A percentile compares a stretch with the other conserved stretches of the same genome.
phyloP scores from a whole-genome alignment of 169 alveolate species.

The Theileria sp. region DNA sequence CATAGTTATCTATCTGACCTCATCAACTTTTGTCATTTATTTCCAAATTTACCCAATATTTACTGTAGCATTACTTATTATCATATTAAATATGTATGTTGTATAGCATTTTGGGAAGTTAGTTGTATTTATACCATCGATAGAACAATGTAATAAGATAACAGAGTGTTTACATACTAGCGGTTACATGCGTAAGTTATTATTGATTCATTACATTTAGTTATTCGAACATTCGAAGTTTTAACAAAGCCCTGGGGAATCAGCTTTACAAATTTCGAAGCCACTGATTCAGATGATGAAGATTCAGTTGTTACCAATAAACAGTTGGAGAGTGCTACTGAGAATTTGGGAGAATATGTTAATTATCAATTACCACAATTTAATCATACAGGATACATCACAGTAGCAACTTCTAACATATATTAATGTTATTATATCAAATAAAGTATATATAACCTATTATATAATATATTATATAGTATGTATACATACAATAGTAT shows the following conservation, averaged over 20 bases:
- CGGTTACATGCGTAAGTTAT: slow-evolving; percentile 37
- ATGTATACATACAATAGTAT: not conserved
- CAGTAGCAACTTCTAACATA: slow-evolving; percentile 51
- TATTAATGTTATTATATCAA: not conserved
- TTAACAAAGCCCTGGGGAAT: slow-evolving; percentile 84
- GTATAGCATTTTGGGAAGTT: slow-evolving; percentile 74
- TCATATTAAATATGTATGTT: not conserved
- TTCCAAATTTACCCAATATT: too few relatives aligned
- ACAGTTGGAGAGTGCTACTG: not conserved
- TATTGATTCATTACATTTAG: slow-evolving; percentile 29
- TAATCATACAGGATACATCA: slow-evolving; percentile 65
- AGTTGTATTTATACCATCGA: slow-evolving; percentile 86
- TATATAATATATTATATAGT: not conserved
- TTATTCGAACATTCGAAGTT: slow-evolving; percentile 81
- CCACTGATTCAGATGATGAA: not conserved
- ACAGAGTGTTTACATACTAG: slow-evolving; percentile 57
- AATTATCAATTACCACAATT: slow-evolving; percentile 59
- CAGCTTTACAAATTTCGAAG: slow-evolving; percentile 32
- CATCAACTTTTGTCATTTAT: too few relatives aligned
- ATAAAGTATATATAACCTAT: too few relatives aligned
- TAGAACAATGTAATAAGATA: slow-evolving; percentile 85
- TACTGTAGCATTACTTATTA: too few relatives aligned
- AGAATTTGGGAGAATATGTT: slow-evolving; percentile 9
- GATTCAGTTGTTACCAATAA: not conserved
- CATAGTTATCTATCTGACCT: too few relatives aligned